Conservation (phyloP, 108 stramenopile genomes). For the Cyclotella atomus region DNA sequence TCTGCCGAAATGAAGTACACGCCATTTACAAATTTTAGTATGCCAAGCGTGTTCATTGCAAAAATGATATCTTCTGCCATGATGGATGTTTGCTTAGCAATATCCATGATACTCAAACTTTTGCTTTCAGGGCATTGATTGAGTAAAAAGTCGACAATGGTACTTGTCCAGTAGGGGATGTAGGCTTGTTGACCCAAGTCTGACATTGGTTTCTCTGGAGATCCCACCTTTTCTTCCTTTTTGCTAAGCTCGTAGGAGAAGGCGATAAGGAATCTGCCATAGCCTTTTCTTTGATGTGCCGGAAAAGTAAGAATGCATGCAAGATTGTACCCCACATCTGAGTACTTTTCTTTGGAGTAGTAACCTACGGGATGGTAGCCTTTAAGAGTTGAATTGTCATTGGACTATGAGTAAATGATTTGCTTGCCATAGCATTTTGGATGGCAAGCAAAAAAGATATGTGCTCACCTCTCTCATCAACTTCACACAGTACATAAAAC, state of each 20-base stretch:
- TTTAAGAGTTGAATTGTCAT: constrained; percentile 9
- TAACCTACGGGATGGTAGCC: constrained; percentile 95
- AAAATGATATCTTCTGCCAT: constrained; percentile 98
- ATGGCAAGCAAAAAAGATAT: not conserved
- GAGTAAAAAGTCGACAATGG: constrained; percentile 85
- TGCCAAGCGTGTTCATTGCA: constrained; percentile 89
- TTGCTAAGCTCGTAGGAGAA: constrained; percentile 98
- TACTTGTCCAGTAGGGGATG: constrained; percentile 93
- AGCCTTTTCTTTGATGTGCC: constrained; percentile 98
- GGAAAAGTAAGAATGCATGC: constrained; percentile 99
- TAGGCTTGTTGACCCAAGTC: constrained; percentile 98
- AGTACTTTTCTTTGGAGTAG: constrained; percentile 99
- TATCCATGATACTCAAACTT: constrained; percentile 89
- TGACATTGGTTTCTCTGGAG: constrained; percentile 98
- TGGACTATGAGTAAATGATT: not conserved
- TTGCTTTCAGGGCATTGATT: constrained; percentile 64
- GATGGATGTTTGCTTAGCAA: constrained; percentile 92
- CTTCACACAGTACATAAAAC: constrained; percentile 96
- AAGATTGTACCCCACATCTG: constrained; percentile 98
- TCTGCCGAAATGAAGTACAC: constrained; percentile 93
- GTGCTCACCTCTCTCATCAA: constrained; percentile 73
- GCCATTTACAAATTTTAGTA: constrained; percentile 91
- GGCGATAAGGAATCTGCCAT: constrained; percentile 97
- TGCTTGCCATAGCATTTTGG: not conserved
- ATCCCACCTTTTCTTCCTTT: constrained; percentile 96